These are phyloP conservation scores for Helichrysum umbraculigerum DNA, from an alignment of 129 eudicot species.

Conservation along the genomic window DNA sequence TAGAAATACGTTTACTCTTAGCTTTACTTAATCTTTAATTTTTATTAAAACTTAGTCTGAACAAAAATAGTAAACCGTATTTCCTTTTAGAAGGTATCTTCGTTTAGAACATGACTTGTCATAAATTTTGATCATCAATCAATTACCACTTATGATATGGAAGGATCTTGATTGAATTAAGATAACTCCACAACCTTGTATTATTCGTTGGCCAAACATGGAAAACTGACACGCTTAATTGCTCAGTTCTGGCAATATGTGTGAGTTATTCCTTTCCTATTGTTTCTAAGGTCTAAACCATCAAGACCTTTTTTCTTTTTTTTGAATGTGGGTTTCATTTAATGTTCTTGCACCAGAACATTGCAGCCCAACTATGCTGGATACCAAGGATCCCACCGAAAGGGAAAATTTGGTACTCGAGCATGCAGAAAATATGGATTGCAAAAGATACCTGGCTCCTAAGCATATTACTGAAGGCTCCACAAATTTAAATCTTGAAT, in stretches of 20 bases:
- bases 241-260: neutral
- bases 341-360: conserved; percentile 98
- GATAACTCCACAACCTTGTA: too few relatives aligned
- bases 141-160: too few relatives aligned
- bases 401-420: conserved; percentile 94
- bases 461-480: conserved; percentile 85
- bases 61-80: too few relatives aligned
- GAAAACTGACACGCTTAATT: neutral
- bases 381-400: conserved; percentile 77
- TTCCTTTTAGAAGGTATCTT: too few relatives aligned
- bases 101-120: too few relatives aligned
- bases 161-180: too few relatives aligned
- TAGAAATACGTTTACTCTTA: too few relatives aligned
- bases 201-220: too few relatives aligned
- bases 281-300: neutral
- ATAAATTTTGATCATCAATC: too few relatives aligned
- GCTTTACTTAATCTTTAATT: too few relatives aligned
- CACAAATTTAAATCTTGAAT: conserved; percentile 84
- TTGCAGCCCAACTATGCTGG: conserved; percentile 78
- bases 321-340: neutral
- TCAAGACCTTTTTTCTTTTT: neutral
- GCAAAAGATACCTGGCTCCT: conserved; percentile 84
- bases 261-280: neutral
- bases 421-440: conserved; percentile 91
- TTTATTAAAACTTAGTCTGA: too few relatives aligned